These are phyloP conservation scores for Aspergillus pseudonomiae DNA, from an alignment of 2,329 filamentous ascomycete genomes.

Conservation along the genomic window DNA sequence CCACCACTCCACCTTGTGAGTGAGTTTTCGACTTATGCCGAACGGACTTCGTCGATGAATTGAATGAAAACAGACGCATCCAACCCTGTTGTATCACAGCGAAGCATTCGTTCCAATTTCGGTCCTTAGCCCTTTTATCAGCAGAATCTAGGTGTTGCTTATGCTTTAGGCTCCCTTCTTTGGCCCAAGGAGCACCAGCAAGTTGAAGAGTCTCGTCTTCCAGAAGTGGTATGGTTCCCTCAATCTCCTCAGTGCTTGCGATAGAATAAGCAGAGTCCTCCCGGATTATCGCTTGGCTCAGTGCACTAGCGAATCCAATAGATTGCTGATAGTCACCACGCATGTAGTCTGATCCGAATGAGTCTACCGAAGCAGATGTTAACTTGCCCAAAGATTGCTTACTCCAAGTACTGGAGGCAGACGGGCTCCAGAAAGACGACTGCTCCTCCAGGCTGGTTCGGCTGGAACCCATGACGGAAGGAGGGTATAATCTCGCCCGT, in stretches of 20 bases:
- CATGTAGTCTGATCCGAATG: constrained; percentile 75
- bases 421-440: constrained; percentile 88
- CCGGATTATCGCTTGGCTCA: constrained; percentile 94
- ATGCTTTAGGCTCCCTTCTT: constrained; percentile 93
- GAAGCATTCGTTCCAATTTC: constrained; percentile 94
- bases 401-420: constrained; percentile 91
- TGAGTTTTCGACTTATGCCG: constrained; percentile 62
- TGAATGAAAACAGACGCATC: constrained; percentile 92
- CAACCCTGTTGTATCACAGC: constrained; percentile 94
- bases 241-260: constrained; percentile 61
- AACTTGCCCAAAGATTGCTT: constrained; percentile 89
- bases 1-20: constrained; percentile 65
- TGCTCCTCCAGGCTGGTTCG: constrained; percentile 92
- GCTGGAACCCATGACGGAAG: constrained; percentile 83
- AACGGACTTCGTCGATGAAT: constrained; percentile 71
- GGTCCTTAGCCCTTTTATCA: constrained; percentile 89
- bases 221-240: constrained; percentile 67
- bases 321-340: constrained; percentile 89
- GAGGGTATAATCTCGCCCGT: constrained; percentile 72
- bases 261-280: constrained; percentile 64
- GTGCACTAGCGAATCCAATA: constrained; percentile 94
- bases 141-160: constrained; percentile 92
- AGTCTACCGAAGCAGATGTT: constrained; percentile 90
- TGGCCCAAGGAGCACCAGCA: constrained; percentile 94
- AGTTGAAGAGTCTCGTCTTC: constrained; percentile 93